Conservation (phyloP, 352 stramenopile genomes). For the Phytophthora macrochlamydospora region DNA sequence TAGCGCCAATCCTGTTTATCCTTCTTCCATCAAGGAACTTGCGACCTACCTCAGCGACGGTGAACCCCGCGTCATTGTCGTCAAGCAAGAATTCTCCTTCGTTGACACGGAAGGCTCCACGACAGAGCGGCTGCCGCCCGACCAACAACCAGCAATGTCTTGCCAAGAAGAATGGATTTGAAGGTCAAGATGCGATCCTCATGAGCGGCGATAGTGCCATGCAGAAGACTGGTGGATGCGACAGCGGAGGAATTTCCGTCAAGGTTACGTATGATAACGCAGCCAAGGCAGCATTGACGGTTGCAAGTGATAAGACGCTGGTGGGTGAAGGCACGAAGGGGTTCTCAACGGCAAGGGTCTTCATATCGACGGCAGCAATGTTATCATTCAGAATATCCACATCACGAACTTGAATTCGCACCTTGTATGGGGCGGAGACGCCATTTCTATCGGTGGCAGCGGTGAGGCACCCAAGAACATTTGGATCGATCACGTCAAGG, state of each 20-base stretch:
- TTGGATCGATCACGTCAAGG: conserved; percentile 44
- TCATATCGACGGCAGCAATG: conserved; percentile 26
- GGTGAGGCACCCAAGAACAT: conserved; percentile 14
- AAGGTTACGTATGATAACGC: conserved; percentile 34
- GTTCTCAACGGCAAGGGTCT: conserved; percentile 39
- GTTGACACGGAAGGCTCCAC: conserved; percentile 23
- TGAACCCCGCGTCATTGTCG: conserved; percentile 31
- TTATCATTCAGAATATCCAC: conserved; percentile 46
- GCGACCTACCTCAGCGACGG: conserved; percentile 17
- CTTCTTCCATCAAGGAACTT: conserved; percentile 26
- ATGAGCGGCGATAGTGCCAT: conserved; percentile 15
- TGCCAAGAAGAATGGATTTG: conserved; percentile 44
- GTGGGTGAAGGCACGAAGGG: conserved; percentile 30
- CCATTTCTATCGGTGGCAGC: conserved; percentile 21
- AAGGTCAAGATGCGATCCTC: conserved; percentile 45
- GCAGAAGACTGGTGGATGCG: conserved; percentile 32
- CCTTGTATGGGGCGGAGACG: conserved; percentile 27
- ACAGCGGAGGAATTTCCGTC: conserved; percentile 12
- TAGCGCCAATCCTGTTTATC: conserved; percentile 22
- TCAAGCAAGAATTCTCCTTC: conserved; percentile 38
- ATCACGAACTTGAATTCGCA: conserved; percentile 42
- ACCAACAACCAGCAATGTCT: conserved; percentile 29
- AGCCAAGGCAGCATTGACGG: conserved; percentile 13
- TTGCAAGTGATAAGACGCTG: conserved; percentile 34
- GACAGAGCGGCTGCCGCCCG: conserved; percentile 24